A percentile compares a stretch with the other conserved stretches of the same genome.
phyloP scores from a whole-genome alignment of 164 flowering plant genomes.

The Buxus sempervirens region DNA sequence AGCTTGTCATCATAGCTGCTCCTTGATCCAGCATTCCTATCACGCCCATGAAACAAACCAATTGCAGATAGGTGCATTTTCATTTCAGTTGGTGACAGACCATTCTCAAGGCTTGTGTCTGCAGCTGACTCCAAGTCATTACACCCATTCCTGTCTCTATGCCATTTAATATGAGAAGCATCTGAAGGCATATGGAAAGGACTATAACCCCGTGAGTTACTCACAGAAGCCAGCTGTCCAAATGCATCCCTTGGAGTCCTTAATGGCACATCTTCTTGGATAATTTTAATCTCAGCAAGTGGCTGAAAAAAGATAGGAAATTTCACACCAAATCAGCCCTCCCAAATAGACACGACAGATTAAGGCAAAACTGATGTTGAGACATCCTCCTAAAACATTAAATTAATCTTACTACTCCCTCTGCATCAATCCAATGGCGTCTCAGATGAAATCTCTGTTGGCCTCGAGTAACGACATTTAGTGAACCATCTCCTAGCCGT shows the following conservation, averaged over 20 bases:
- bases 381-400: neutral
- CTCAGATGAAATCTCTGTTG: conserved; percentile 77
- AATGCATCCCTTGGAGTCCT: conserved; percentile 80
- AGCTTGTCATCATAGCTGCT: conserved; percentile 62
- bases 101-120: conserved; percentile 69
- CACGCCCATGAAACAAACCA: conserved; percentile 35
- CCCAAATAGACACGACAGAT: neutral
- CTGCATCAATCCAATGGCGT: conserved; percentile 75
- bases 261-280: conserved; percentile 79
- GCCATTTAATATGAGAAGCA: conserved; percentile 25
- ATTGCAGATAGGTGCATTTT: conserved; percentile 52
- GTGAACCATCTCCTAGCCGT: conserved; percentile 74
- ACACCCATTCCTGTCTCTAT: conserved; percentile 26
- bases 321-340: conserved; percentile 10
- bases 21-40: conserved; percentile 44
- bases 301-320: conserved; percentile 40
- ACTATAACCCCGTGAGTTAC: conserved; percentile 20
- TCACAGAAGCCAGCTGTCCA: conserved; percentile 46
- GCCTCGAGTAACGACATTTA: conserved; percentile 83
- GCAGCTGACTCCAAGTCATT: conserved; percentile 53
- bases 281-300: conserved; percentile 81
- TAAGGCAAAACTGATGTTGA: neutral
- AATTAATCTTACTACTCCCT: conserved; percentile 57
- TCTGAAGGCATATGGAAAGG: conserved; percentile 17
- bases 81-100: conserved; percentile 53